Base-by-base conservation (phyloP, 176 grass and related monocot species). In the Olyra latifolia region DNA sequence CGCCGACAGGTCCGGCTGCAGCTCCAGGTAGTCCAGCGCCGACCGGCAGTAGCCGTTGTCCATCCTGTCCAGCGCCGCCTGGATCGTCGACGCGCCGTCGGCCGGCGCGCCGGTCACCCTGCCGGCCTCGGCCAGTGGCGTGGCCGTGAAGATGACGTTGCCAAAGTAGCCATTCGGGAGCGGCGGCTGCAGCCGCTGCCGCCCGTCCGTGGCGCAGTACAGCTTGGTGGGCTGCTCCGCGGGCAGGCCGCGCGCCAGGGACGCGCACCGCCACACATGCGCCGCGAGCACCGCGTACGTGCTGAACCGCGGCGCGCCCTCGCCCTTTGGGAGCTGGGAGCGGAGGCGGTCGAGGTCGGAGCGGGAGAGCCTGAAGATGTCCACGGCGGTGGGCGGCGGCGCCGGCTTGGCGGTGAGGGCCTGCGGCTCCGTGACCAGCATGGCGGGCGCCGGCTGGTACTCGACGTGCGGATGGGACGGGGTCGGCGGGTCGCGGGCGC, bases 81-180 rank as follows among this genome's bases (percentile, higher is more conserved):
- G 94, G 69, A 97, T 94, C 67, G 61, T 87, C 19, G 40, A 46
- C 19, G 89, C 91, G n/a, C 88, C 94, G 25, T 69, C 72, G 6
- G 83, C 76, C 27, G 87, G 83, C 2, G 48, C 53, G 7, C 59
- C 50, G 41, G 78, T 66, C 45, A 97, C 95, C 66, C 82, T 85
- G 30, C 86, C 72, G 0, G 88, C 83, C 8, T 76, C 46, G 0
- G 89, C 89, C 25, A 97, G 72, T 15, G 94, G 94, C 39, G 94
- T 97, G 10, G 89, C 85, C 0, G 89, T 97, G 91, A 97, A 97
- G 68, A 97, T 94, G 48, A 97, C 94, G 78, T 97, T 97, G 57
- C 94, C 94, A 65, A 94, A 94, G 86, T 97, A 97, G 1, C 94
- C 91, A 7, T 88, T 77, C 0, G 91, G 95, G 0, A 97, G 89